Base-by-base conservation (phyloP, 2,329 filamentous ascomycete species). In the Xylaria hypoxylon region DNA sequence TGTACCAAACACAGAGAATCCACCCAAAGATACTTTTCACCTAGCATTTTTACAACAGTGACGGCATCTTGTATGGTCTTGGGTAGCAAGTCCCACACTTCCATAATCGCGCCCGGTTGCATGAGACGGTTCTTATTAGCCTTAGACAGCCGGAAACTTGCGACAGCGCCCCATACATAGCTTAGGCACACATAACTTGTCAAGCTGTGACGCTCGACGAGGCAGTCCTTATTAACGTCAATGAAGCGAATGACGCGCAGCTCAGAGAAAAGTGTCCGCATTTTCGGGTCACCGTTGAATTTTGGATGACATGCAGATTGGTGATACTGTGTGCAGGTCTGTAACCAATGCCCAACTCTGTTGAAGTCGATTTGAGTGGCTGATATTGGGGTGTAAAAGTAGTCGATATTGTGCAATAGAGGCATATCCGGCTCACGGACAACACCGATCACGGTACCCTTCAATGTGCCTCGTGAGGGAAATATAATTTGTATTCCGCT, bases 21-120 rank as follows among this genome's bases (percentile, higher is more conserved):
- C 4, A 31, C 26, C 50, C 50, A 52, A 31, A 52, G 50, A 31
- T 52, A 52, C 48, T 57, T 47, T 47, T 47, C 2, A 47, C 44
- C 44, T 22, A 47, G n/a, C 17, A 47, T 47, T 47, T 11, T 22
- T 6, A 22, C 44, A 24, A 47, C n/a, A 22, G 11, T 11, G 5
- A 47, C 22, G 45, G 45, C 22, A 13, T 48, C n/a, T 48, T 13
- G 45, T 48, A 48, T 48, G 1, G 24, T 28, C 11, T 48, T 28
- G 17, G 45, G 45, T 15, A 48, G 45, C 3, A 48, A 28, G 10
- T 48, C 45, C 22, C 45, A 48, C 11, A 28, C 22, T 2, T 48
- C 24, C 8, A 24, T 28, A 15, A 48, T 26, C 13, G 45, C 45
- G 45, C 22, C 22, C 24, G 24, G 22, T 26, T 28, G 45, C 45